A percentile compares a stretch with the other conserved stretches of the same genome.
Conservation (phyloP, 495 filamentous ascomycete genomes). For the Neurospora sp. region DNA sequence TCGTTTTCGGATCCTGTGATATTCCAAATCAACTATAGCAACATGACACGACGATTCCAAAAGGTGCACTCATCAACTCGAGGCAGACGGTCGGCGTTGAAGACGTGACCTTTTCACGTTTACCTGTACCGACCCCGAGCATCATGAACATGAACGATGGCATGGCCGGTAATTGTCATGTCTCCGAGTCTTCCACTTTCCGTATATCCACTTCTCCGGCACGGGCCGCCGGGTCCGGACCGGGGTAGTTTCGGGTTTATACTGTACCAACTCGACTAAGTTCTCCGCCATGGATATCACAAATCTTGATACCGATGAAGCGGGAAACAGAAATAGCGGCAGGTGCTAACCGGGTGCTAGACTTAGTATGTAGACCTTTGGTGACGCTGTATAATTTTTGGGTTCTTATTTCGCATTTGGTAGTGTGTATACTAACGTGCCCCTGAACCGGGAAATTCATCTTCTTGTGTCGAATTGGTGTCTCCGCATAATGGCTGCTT, state of each 20-base stretch:
- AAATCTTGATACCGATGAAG: not conserved
- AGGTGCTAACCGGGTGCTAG: not conserved
- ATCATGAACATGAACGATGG: not conserved
- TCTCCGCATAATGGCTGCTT: not conserved
- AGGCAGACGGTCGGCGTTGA: not conserved
- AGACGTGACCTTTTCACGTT: no score
- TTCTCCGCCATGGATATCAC: not conserved
- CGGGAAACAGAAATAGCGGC: not conserved
- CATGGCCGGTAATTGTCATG: not conserved
- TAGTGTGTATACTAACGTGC: not conserved
- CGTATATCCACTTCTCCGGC: not conserved
- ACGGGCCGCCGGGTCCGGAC: not conserved
- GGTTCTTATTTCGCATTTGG: not conserved
- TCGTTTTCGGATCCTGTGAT: not conserved
- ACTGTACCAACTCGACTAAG: not conserved
- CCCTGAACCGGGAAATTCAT: not conserved
- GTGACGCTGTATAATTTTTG: not conserved
- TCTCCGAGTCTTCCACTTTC: not conserved
- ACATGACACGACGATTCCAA: not conserved
- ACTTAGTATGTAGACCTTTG: no score
- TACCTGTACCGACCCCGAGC: not conserved
- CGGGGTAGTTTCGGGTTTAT: not conserved
- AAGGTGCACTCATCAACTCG: not conserved
- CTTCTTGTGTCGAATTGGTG: not conserved
- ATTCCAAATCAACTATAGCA: not conserved